These are phyloP conservation scores for Helminthosporium solani DNA, from an alignment of 2,329 filamentous ascomycete species.

Conservation along the genomic window DNA sequence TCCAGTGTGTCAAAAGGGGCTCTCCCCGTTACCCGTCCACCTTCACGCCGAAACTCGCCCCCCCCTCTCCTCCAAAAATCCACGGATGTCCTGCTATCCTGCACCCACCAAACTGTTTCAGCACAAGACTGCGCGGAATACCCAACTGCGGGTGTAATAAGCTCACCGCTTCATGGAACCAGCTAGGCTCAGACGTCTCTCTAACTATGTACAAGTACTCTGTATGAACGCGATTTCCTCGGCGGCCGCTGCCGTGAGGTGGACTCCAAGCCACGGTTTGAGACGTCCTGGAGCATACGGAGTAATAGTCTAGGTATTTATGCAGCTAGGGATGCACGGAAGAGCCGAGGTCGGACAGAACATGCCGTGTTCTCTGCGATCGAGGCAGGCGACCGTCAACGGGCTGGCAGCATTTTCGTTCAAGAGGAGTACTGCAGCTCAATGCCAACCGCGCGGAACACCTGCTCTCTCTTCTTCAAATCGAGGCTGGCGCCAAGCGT, in stretches of 20 bases:
- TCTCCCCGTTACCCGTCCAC: neutral
- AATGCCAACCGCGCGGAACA: constrained; percentile 73
- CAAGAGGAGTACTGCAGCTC: constrained; percentile 82
- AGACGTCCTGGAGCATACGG: neutral
- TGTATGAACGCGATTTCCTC: constrained; percentile 18
- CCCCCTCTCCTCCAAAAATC: too few relatives aligned
- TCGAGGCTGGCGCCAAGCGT: constrained; percentile 86
- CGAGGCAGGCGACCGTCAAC: constrained; percentile 4
- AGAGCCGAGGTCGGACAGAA: constrained; percentile 8
- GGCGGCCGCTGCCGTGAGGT: constrained; percentile 6
- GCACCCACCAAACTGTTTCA: constrained; percentile 30
- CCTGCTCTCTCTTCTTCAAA: constrained; percentile 71
- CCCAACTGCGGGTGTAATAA: constrained; percentile 14
- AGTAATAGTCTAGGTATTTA: constrained; percentile 1
- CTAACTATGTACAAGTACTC: constrained; percentile 18
- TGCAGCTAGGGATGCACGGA: neutral
- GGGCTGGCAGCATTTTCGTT: constrained; percentile 35
- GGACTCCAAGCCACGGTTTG: constrained; percentile 8
- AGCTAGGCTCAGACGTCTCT: constrained; percentile 16
- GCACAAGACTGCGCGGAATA: constrained; percentile 26
- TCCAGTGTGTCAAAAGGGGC: too few relatives aligned
- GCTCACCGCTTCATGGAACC: constrained; percentile 17
- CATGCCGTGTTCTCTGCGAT: constrained; percentile 9
- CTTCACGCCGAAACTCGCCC: neutral
- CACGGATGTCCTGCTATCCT: constrained; percentile 18